Conservation (phyloP, 805 yeast genomes). For the Teunomyces aglyptinius region DNA sequence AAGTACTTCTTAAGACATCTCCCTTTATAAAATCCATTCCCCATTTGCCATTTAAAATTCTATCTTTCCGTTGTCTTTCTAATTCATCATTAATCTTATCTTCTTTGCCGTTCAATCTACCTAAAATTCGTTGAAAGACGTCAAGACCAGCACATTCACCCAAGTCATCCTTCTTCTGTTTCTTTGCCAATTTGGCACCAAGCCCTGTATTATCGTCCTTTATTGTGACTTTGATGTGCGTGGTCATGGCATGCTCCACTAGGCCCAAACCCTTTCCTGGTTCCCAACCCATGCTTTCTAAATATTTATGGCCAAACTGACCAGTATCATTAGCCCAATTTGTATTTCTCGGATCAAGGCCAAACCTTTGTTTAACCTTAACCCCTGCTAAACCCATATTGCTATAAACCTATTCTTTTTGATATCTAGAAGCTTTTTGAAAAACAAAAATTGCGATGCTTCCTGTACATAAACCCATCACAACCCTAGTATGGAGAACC, state of each 20-base stretch:
- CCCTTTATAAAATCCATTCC: constrained; percentile 88
- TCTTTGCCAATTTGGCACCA: constrained; percentile 74
- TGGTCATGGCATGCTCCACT: constrained; percentile 60
- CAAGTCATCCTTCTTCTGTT: constrained; percentile 61
- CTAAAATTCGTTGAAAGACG: constrained; percentile 86
- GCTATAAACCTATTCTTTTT: neutral
- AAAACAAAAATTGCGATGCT: constrained; percentile 1
- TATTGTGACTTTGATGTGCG: constrained; percentile 78
- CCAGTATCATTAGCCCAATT: constrained; percentile 85
- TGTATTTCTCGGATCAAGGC: constrained; percentile 90
- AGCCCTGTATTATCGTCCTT: constrained; percentile 84
- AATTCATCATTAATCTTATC: constrained; percentile 61
- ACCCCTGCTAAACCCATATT: constrained; percentile 81
- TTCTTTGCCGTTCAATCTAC: constrained; percentile 85
- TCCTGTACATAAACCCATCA: constrained; percentile 3
- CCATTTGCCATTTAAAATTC: constrained; percentile 79
- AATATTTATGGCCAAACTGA: constrained; percentile 84
- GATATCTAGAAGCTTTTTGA: neutral
- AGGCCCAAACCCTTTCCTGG: constrained; percentile 89
- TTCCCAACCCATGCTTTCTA: constrained; percentile 83
- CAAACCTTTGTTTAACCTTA: constrained; percentile 78
- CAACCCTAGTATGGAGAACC: constrained; percentile 45
- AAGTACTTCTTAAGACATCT: constrained; percentile 76
- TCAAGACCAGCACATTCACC: constrained; percentile 91
- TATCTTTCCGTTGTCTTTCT: constrained; percentile 65